Evolutionary conservation across 306 rosid species (phyloP), one percentile per base, ranked within the genome.

Genomic region (Fragaria vesca): DNA sequence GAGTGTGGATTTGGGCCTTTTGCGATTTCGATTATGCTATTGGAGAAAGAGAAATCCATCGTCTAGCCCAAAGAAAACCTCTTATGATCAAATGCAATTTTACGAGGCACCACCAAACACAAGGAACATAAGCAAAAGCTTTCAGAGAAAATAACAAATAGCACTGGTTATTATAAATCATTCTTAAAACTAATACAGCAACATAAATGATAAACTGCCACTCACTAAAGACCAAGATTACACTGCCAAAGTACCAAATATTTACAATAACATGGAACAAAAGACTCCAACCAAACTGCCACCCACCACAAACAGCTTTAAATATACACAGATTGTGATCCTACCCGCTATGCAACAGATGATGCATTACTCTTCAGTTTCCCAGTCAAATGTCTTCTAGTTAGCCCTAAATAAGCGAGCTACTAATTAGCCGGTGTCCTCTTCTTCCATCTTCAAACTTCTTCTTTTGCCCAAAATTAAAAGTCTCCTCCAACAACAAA

Each of bases 391-490:
- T 45, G 57, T 77, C 73, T 78, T 66, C 71, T 66, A 20, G 69
- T 63, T 66, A 79, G 81, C 88, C 65, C 90, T 88, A 86, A 75
- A 89, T 66, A 85, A 85, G 69, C 50, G 87, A 86, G 97, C 89
- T 83, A 77, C 73, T 76, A 79, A 84, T 85, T 84, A 85, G 86
- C 91, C 83, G 76, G 67, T 77, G 85, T 77, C 74, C 20, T 36
- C 76, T 69, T 69, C 78, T 68, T 79, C 81, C 80, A 83, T 52
- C 75, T 78, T 88, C 48, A 77, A 81, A 81, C 36, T 69, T 45
- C 45, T 61, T 76, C 71, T 78, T 84, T 76, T 69, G 76, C 78
- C 73, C 79, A 85, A 78, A 86, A 83, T 80, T 62, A 78, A 48
- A 80, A 61, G 77, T 60, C 80, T 78, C 82, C 82, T 82, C 82